These are phyloP conservation scores for Hippophae gyantsensis DNA, from an alignment of 306 rosid genomes.

Conservation along the genomic window DNA sequence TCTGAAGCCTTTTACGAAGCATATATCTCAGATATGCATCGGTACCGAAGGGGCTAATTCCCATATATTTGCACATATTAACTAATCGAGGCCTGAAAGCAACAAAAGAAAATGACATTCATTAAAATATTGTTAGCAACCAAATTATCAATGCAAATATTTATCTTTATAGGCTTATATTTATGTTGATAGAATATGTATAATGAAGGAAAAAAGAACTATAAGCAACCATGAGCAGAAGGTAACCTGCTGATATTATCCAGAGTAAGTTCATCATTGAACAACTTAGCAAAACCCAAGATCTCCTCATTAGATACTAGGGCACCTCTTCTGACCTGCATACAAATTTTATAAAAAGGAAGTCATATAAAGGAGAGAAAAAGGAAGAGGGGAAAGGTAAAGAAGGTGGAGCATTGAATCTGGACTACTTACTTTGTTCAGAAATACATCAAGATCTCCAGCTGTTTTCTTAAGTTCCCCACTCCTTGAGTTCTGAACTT, in stretches of 20 bases:
- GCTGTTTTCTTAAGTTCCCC: slow-evolving; percentile 92
- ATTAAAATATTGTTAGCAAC: neutral
- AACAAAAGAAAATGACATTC: slow-evolving; percentile 14
- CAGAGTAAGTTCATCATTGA: slow-evolving; percentile 91
- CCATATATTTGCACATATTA: slow-evolving; percentile 99
- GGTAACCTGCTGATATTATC: slow-evolving; percentile 88
- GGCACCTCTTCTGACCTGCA: slow-evolving; percentile 78
- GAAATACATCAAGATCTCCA: slow-evolving; percentile 82
- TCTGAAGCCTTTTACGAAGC: slow-evolving; percentile 65
- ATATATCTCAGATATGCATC: slow-evolving; percentile 89
- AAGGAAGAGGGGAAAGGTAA: neutral
- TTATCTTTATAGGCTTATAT: too few species aligned
- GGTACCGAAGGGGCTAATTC: slow-evolving; percentile 75
- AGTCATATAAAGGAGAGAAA: slow-evolving; percentile 8
- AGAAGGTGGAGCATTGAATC: slow-evolving; percentile 8
- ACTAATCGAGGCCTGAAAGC: slow-evolving; percentile 81
- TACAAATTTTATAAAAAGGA: slow-evolving; percentile 8
- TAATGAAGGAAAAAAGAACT: neutral
- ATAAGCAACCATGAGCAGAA: slow-evolving; percentile 10
- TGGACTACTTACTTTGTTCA: slow-evolving; percentile 43
- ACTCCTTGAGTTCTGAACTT: slow-evolving; percentile 76
- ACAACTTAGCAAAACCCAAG: slow-evolving; percentile 88
- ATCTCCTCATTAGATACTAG: slow-evolving; percentile 80
- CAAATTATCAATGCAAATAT: neutral
- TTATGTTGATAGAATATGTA: neutral